Conservation (phyloP, 2,329 filamentous ascomycete genomes). For the Talaromyces rugulosus region DNA sequence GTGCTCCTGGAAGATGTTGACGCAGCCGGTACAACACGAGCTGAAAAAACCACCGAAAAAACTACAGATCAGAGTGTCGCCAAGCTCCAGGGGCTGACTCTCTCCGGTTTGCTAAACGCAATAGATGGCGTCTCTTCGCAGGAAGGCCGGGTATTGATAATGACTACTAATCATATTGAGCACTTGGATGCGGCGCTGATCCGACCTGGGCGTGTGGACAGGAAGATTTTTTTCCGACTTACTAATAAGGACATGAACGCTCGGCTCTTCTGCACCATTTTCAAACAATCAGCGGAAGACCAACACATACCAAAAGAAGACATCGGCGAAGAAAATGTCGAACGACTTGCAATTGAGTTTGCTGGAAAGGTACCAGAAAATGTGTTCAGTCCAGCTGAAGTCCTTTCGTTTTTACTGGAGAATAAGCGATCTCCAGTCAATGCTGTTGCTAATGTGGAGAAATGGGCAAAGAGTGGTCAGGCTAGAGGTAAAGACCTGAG, state of each 20-base stretch:
- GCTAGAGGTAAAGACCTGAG: not conserved
- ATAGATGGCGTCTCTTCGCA: conserved; percentile 77
- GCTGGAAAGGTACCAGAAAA: conserved; percentile 24
- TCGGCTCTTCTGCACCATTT: conserved; percentile 37
- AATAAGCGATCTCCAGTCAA: conserved; percentile 27
- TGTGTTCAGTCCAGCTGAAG: conserved; percentile 35
- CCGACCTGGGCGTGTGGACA: conserved; percentile 64
- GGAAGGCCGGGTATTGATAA: conserved; percentile 74
- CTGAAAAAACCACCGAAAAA: no score
- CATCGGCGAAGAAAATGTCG: not conserved
- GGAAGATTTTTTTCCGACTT: conserved; percentile 55
- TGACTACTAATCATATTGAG: conserved; percentile 74
- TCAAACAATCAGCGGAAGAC: conserved; percentile 13
- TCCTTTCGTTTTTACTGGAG: conserved; percentile 36
- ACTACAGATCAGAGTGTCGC: not conserved
- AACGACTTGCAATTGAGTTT: conserved; percentile 26
- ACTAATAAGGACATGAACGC: conserved; percentile 30
- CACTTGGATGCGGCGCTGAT: conserved; percentile 68
- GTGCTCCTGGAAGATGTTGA: conserved; percentile 75
- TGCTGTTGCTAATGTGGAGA: conserved; percentile 15
- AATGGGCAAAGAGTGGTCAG: not conserved
- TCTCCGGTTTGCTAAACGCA: conserved; percentile 73
- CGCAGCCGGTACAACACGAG: conserved; percentile 62
- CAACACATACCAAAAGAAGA: conserved; percentile 16
- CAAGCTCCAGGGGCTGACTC: conserved; percentile 54